Evolutionary conservation across 2,329 filamentous ascomycete genomes (phyloP).

Genomic region (Colletotrichum sidae): DNA sequence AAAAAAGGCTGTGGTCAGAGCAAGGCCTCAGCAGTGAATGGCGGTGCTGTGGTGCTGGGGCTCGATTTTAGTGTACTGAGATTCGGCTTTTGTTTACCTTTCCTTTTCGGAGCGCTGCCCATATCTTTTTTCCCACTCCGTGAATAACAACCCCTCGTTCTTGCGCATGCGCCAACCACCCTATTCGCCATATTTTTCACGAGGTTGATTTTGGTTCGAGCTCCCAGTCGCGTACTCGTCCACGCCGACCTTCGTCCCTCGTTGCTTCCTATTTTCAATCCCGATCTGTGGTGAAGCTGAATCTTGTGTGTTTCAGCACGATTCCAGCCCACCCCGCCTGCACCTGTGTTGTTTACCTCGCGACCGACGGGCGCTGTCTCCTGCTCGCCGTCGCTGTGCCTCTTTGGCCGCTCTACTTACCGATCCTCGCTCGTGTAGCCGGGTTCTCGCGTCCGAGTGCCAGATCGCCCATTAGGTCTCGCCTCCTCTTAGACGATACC

Average conservation of each 20-base stretch:
- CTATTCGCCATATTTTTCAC: conserved; percentile 18
- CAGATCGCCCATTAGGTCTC: conserved; percentile 5
- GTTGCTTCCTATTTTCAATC: conserved; percentile 24
- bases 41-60: conserved; percentile 8
- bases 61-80: conserved; percentile 20
- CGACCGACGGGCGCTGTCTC: background rate
- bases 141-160: conserved; percentile 36
- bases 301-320: conserved; percentile 32
- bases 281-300: conserved; percentile 32
- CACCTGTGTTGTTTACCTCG: conserved; percentile 32
- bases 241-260: conserved; percentile 11
- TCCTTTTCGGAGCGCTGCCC: background rate
- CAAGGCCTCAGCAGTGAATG: background rate
- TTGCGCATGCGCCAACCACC: conserved; percentile 28
- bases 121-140: conserved; percentile 30
- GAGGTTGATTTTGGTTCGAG: conserved; percentile 9
- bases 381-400: conserved; percentile 10
- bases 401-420: conserved; percentile 33
- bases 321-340: conserved; percentile 37
- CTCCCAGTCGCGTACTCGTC: conserved; percentile 1
- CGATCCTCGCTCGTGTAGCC: conserved; percentile 24
- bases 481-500: background rate
- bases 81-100: conserved; percentile 36
- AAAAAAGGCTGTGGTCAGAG: conserved; percentile 25
- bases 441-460: conserved; percentile 18